Conservation (phyloP, 2,329 filamentous ascomycete genomes). For the Xylaria sp. region DNA sequence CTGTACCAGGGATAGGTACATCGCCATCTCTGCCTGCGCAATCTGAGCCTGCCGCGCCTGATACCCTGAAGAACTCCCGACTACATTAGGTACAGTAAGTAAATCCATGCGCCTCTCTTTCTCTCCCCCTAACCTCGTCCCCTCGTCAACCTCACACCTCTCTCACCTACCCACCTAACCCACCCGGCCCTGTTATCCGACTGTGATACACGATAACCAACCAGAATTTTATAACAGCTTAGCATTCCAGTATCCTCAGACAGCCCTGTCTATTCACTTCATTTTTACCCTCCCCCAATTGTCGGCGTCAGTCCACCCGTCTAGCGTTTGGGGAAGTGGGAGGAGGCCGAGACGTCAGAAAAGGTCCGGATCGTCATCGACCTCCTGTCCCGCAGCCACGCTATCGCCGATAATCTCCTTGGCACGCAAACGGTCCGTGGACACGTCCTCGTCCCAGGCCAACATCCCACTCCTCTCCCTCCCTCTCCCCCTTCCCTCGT, state of each 20-base stretch:
- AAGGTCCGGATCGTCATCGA: slow-evolving; percentile 4
- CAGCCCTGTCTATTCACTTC: slow-evolving; percentile 6
- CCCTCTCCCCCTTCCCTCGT: slow-evolving; percentile 1
- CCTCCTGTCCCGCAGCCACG: slow-evolving; percentile 8
- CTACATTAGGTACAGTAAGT: not conserved
- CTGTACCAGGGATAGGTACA: slow-evolving; percentile 2
- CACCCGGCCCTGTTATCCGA: slow-evolving; percentile 4
- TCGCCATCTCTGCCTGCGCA: not conserved
- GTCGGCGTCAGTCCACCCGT: slow-evolving; percentile 1
- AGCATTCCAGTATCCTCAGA: not conserved
- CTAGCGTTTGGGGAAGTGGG: slow-evolving; percentile 6
- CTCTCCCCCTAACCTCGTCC: not conserved
- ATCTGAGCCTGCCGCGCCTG: not conserved
- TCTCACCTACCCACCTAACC: slow-evolving; percentile 5
- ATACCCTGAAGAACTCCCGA: not conserved
- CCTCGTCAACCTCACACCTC: slow-evolving; percentile 6
- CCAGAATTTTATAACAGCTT: not conserved
- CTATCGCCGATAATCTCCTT: slow-evolving; percentile 16
- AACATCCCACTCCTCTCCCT: slow-evolving; percentile 5
- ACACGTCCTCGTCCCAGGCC: slow-evolving; percentile 4
- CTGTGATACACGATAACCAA: slow-evolving; percentile 1
- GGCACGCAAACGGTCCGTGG: slow-evolving; percentile 9
- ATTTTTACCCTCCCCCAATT: slow-evolving; percentile 1
- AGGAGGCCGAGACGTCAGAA: slow-evolving; percentile 4
- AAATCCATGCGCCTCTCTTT: not conserved